phyloP scores from a whole-genome alignment of 768 basidiomycete species.

The Russula sp. region DNA sequence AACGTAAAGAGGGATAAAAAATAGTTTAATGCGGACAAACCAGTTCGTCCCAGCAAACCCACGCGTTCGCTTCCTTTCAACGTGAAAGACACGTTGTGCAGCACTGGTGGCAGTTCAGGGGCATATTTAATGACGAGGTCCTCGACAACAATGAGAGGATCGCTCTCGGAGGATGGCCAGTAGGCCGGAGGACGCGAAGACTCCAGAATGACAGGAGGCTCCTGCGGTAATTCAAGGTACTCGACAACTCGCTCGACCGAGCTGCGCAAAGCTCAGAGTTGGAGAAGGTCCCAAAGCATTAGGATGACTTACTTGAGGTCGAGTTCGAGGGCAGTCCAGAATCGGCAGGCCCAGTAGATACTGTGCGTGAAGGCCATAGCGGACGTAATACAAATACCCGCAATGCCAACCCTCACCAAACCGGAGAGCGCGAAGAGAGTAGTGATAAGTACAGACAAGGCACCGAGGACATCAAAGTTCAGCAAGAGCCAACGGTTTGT shows the following conservation, averaged over 20 bases:
- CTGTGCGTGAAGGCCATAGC: slow-evolving; percentile 53
- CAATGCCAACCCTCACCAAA: slow-evolving; percentile 50
- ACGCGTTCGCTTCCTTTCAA: slow-evolving; percentile 67
- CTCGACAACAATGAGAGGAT: slow-evolving; percentile 58
- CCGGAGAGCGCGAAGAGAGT: slow-evolving; percentile 68
- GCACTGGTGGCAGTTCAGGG: slow-evolving; percentile 73
- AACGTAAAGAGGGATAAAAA: slow-evolving; percentile 1
- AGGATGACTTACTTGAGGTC: slow-evolving; percentile 56
- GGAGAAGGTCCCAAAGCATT: slow-evolving; percentile 7
- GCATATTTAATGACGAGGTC: slow-evolving; percentile 77
- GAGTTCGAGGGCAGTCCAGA: slow-evolving; percentile 54
- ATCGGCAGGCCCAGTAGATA: slow-evolving; percentile 45
- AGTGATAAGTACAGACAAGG: slow-evolving; percentile 63
- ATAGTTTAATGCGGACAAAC: slow-evolving; percentile 25
- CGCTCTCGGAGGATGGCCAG: slow-evolving; percentile 75
- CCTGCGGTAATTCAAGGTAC: slow-evolving; percentile 85
- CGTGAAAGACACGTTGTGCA: slow-evolving; percentile 68
- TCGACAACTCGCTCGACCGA: slow-evolving; percentile 89
- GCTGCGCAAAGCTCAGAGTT: slow-evolving; percentile 31
- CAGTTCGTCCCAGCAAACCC: slow-evolving; percentile 75
- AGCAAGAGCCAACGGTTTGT: slow-evolving; percentile 79
- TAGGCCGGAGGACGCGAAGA: slow-evolving; percentile 77
- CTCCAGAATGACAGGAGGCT: slow-evolving; percentile 72
- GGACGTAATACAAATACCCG: slow-evolving; percentile 70
- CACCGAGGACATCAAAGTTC: slow-evolving; percentile 76